These are phyloP conservation scores for Corrigiola litoralis DNA, from an alignment of 179 eudicot genomes.

Conservation along the genomic window DNA sequence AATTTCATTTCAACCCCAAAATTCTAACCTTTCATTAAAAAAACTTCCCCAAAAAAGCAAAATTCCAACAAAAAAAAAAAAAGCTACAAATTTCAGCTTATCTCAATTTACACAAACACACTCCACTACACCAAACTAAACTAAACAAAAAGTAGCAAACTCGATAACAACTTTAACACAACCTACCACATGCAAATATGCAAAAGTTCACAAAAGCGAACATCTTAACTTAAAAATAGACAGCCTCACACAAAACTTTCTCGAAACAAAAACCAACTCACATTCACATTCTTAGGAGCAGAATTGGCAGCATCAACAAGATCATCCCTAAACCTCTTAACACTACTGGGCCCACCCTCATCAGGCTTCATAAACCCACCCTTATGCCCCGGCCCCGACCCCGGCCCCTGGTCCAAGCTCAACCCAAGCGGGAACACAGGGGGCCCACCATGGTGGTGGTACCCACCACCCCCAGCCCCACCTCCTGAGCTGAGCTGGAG, in stretches of 20 bases:
- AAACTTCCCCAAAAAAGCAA: not conserved
- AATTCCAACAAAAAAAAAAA: not conserved
- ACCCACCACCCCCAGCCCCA: conserved; percentile 37
- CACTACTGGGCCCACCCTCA: conserved; percentile 44
- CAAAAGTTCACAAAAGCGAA: too few species aligned
- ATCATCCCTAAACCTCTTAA: conserved; percentile 65
- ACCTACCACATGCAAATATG: too few species aligned
- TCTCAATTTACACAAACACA: too few species aligned
- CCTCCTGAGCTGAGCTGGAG: conserved; percentile 69
- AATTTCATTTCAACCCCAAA: not conserved
- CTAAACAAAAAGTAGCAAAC: too few species aligned
- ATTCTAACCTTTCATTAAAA: not conserved
- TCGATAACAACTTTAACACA: too few species aligned
- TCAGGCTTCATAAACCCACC: conserved; percentile 43
- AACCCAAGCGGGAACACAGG: conserved; percentile 69
- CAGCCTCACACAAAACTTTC: too few species aligned
- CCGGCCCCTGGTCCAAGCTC: conserved; percentile 71
- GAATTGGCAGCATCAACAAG: conserved; percentile 44
- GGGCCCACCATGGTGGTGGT: conserved; percentile 20
- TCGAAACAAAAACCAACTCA: not conserved
- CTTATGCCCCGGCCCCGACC: conserved; percentile 14
- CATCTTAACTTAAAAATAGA: too few species aligned
- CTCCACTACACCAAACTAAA: too few species aligned
- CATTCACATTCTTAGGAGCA: conserved; percentile 54
- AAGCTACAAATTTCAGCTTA: too few species aligned